phyloP scores from a whole-genome alignment of 306 rosid species.

The Gleditsia sinensis region DNA sequence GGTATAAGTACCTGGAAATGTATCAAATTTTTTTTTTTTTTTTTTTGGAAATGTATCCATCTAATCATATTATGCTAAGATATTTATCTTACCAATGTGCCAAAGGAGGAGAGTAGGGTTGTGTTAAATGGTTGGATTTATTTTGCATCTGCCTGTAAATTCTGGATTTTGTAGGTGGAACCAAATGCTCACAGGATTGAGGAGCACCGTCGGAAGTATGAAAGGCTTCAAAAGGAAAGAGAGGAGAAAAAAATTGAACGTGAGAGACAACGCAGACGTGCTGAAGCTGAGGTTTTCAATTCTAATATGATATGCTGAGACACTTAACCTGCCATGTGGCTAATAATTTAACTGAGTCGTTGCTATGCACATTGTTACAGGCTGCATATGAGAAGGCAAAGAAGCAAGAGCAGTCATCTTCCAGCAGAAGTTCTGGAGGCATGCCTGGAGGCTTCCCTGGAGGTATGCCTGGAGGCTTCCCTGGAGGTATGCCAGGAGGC shows the following conservation, averaged over 20 bases:
- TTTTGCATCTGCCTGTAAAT: constrained; percentile 29
- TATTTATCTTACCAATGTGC: too few relatives aligned
- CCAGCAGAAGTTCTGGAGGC: constrained; percentile 62
- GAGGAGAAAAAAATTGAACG: constrained; percentile 60
- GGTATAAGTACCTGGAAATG: too few relatives aligned
- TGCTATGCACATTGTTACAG: too few relatives aligned
- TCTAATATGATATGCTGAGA: constrained; percentile 22
- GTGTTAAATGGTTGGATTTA: constrained; percentile 23
- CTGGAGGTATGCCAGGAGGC: constrained; percentile 59
- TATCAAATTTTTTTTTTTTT: too few relatives aligned
- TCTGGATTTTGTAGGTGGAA: constrained; percentile 60
- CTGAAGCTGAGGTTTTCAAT: constrained; percentile 72
- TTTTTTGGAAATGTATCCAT: too few relatives aligned
- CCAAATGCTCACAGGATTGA: constrained; percentile 82
- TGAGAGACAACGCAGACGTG: constrained; percentile 73
- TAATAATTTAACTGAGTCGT: too few relatives aligned
- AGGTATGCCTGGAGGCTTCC: constrained; percentile 42
- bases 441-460: constrained; percentile 48
- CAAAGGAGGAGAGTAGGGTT: too few relatives aligned
- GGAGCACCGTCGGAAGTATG: constrained; percentile 89
- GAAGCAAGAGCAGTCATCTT: too few relatives aligned
- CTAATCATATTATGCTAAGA: too few relatives aligned
- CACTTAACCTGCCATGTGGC: too few relatives aligned
- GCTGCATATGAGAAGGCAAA: too few relatives aligned
- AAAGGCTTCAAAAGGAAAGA: constrained; percentile 77